These are phyloP conservation scores for Rhizophagus clarus DNA, from an alignment of 192 early-diverging fungal genomes.

Conservation along the genomic window DNA sequence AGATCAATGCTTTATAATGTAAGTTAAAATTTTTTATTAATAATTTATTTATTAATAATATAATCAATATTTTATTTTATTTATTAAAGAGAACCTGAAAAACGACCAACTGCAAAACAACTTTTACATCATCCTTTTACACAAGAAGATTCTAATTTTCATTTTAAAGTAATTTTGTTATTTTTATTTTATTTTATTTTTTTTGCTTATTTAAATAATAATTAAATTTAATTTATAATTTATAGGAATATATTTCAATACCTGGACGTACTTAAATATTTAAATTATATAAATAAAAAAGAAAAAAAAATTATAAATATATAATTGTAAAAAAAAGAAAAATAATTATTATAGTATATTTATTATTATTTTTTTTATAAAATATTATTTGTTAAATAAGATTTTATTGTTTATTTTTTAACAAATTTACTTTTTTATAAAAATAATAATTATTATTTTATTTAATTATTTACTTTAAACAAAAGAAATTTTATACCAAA, in stretches of 20 bases:
- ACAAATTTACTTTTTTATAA: too few relatives aligned
- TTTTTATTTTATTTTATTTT: too few relatives aligned
- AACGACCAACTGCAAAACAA: conserved; percentile 76
- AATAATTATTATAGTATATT: too few relatives aligned
- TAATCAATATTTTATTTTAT: not conserved
- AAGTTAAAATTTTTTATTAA: conserved; percentile 30
- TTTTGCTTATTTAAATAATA: too few relatives aligned
- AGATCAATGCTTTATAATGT: conserved; percentile 72
- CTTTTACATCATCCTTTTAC: conserved; percentile 76
- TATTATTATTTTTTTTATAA: too few relatives aligned
- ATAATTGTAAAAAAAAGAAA: not conserved
- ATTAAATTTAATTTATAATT: not conserved
- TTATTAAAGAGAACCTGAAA: conserved; percentile 64
- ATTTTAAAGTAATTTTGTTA: conserved; percentile 46
- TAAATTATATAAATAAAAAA: not conserved
- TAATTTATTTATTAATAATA: not conserved
- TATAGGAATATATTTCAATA: not conserved
- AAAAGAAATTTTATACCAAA: too few relatives aligned
- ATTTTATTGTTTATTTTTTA: too few relatives aligned
- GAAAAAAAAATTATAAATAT: not conserved
- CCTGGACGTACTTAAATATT: not conserved
- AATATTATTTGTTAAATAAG: too few relatives aligned
- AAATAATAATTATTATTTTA: too few relatives aligned
- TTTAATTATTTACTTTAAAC: too few relatives aligned
- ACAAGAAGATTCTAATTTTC: conserved; percentile 50